phyloP scores from a whole-genome alignment of 331 rosid species.

The Acacia concinna region DNA sequence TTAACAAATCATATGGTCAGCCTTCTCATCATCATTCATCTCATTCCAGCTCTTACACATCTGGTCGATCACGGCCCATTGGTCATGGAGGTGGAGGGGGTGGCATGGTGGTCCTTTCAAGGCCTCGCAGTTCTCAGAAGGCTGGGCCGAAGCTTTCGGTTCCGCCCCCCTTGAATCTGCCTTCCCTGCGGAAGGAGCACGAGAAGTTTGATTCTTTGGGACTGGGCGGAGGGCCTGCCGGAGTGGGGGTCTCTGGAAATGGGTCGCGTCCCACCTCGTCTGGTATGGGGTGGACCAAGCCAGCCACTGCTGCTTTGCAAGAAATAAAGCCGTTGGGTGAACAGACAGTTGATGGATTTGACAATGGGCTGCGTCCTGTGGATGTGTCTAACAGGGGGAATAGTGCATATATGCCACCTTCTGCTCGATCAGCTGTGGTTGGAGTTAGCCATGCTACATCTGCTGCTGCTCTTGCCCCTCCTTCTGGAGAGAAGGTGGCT shows the following conservation, averaged over 20 bases:
- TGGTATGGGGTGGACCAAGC: constrained; percentile 93
- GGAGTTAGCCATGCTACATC: constrained; percentile 32
- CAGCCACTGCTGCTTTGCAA: constrained; percentile 44
- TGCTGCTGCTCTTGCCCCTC: constrained; percentile 32
- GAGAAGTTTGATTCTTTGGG: constrained; percentile 83
- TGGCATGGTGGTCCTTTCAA: constrained; percentile 76
- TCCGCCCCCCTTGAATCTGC: constrained; percentile 99
- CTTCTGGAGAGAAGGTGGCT: constrained; percentile 45
- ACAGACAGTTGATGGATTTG: constrained; percentile 44
- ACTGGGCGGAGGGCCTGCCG: constrained; percentile 58
- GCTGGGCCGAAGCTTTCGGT: constrained; percentile 89
- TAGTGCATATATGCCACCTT: constrained; percentile 65
- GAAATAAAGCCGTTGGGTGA: constrained; percentile 52
- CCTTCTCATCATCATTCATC: constrained; percentile 47
- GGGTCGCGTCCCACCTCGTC: constrained; percentile 79
- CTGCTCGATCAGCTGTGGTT: constrained; percentile 53
- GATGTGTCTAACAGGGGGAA: constrained; percentile 45
- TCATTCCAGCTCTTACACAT: constrained; percentile 47
- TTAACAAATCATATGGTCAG: constrained; percentile 96
- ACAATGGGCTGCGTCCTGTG: constrained; percentile 37
- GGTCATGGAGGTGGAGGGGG: constrained; percentile 55
- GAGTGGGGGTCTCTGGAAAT: constrained; percentile 59
- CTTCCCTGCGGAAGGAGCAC: constrained; percentile 86
- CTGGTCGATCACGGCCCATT: constrained; percentile 56
- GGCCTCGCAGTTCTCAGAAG: constrained; percentile 94